A percentile compares a stretch with the other conserved stretches of the same genome.
Conservation (phyloP, 1,139 yeast species). For the Nakaseomyces bracarensis region DNA sequence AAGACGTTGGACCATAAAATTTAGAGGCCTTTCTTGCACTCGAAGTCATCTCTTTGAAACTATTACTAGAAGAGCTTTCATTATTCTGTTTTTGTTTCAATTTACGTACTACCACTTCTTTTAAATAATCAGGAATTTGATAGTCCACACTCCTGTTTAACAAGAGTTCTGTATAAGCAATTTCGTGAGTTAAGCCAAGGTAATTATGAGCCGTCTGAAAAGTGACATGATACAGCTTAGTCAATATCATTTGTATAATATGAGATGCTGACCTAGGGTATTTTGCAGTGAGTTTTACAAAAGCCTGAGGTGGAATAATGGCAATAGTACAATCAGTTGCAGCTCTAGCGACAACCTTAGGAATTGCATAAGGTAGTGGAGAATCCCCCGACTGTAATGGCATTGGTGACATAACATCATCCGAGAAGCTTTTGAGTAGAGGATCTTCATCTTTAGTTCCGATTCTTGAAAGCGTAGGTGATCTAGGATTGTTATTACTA, state of each 20-base stretch:
- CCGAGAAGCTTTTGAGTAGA: background rate
- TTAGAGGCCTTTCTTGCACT: constrained; percentile 2
- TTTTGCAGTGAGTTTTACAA: constrained; percentile 59
- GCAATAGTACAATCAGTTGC: constrained; percentile 68
- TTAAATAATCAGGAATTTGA: constrained; percentile 52
- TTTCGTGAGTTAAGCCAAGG: constrained; percentile 74
- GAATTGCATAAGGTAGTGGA: constrained; percentile 14
- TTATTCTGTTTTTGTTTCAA: constrained; percentile 23
- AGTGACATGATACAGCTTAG: constrained; percentile 81
- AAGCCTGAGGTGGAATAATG: constrained; percentile 80
- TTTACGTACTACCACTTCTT: constrained; percentile 47
- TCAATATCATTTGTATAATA: constrained; percentile 84
- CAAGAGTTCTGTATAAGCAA: constrained; percentile 64
- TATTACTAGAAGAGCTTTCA: background rate
- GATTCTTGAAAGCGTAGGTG: background rate
- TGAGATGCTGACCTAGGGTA: constrained; percentile 90
- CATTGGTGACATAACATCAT: background rate
- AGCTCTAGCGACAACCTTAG: constrained; percentile 36
- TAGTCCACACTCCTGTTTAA: constrained; percentile 46
- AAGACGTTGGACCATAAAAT: background rate
- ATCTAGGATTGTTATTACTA: background rate
- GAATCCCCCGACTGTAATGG: background rate
- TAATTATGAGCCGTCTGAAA: constrained; percentile 84
- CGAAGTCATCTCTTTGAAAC: background rate
- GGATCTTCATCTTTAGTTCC: constrained; percentile 1